phyloP scores from a whole-genome alignment of 805 yeast species.

The Myxozyma melibiosi region DNA sequence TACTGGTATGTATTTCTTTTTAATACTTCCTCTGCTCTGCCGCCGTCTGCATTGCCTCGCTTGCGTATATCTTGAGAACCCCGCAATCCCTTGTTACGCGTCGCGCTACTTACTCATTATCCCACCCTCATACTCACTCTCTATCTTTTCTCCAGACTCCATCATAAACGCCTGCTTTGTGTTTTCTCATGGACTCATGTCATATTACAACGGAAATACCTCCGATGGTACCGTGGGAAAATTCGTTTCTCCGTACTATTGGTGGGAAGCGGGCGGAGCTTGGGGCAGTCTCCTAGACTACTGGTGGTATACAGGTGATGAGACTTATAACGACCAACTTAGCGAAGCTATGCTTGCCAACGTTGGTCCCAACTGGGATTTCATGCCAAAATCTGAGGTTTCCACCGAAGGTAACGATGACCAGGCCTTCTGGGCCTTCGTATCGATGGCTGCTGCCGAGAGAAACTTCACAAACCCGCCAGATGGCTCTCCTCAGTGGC shows the following conservation, averaged over 20 bases:
- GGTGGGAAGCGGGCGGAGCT: constrained; percentile 95
- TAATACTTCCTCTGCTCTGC: background rate
- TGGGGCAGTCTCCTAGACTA: constrained; percentile 81
- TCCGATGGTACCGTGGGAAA: constrained; percentile 82
- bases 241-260: constrained; percentile 88
- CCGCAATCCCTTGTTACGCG: background rate
- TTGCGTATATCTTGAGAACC: background rate
- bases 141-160: constrained; percentile 41
- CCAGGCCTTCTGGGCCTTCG: constrained; percentile 96
- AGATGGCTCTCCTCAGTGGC: constrained; percentile 69
- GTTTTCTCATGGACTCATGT: constrained; percentile 62
- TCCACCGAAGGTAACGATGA: constrained; percentile 97
- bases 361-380: constrained; percentile 71
- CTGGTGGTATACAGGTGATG: constrained; percentile 68
- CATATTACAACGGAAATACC: constrained; percentile 64
- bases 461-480: constrained; percentile 76
- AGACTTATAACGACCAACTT: constrained; percentile 61
- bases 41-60: background rate
- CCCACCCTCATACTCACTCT: background rate
- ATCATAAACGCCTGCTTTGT: constrained; percentile 55
- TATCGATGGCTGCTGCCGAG: constrained; percentile 91
- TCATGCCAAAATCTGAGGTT: constrained; percentile 83
- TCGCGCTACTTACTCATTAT: no score
- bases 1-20: constrained; percentile 13
- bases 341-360: constrained; percentile 70